Base-by-base conservation (phyloP, 768 basidiomycete genomes). In the Boletus tomentosulus region DNA sequence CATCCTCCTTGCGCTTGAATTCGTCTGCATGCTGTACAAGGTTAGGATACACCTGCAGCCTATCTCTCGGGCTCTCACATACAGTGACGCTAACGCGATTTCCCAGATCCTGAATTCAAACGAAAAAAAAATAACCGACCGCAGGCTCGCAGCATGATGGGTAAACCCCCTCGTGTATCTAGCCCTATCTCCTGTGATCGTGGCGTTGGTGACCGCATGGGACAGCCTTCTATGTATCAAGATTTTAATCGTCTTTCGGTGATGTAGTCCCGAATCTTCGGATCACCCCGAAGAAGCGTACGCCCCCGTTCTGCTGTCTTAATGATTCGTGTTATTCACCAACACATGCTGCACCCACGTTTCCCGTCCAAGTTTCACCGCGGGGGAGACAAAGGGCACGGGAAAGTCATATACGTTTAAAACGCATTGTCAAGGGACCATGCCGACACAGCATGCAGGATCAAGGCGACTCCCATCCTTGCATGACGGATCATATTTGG, bases 171-270 rank as follows among this genome's bases (percentile, higher is more conserved):
- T 41, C 50, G 30, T 56, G 53, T 47, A 10, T 4, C 6, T 19
- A 35, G 19, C 31, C 35, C 22, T 39, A 43, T 43, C 39, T 33
- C 25, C n/a, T 28, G 31, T 57, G 56, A 64, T 58, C 10, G 56
- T 64, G 60, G 55, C 53, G 56, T 39, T 44, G 47, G 52, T 42
- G 34, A 54, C 57, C 51, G 25, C 48, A 56, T 34, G 41, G 41
- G 27, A 51, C 35, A 43, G 48, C 34, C 51, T 45, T 50, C 13
- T 4, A 8, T 25, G 42, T 12, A 46, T 51, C 49, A 42, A 28
- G 54, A 42, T 52, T 49, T 45, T 8, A 43, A 13, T 37, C 44
- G 13, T 34, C 33, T 13, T 43, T 43, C 33, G 12, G n/a, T 42
- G 38, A 3, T 35, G 38, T 31, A 3, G 33, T 30, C 15, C 46